Base-by-base conservation (phyloP, 2,329 filamentous ascomycete species). In the Gaeumannomyces tritici region DNA sequence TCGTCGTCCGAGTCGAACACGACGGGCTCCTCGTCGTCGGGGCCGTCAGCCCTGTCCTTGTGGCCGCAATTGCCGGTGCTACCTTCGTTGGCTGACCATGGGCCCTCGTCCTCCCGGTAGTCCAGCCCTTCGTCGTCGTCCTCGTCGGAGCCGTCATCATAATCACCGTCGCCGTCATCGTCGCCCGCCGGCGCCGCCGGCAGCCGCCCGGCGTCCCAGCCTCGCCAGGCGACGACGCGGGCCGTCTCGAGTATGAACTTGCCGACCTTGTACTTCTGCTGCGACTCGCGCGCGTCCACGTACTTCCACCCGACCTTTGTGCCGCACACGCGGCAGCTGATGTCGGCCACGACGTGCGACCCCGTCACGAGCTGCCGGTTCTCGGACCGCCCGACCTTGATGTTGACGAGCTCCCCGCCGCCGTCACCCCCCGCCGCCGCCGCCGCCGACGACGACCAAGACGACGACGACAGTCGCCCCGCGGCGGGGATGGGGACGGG, bases 281-380 rank as follows among this genome's bases (percentile, higher is more conserved):
- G 73, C 62, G 75, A 69, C 67, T 88, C 83, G 64, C 79, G 79
- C 1, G 86, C 85, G 70, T 86, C 83, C 56, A 88, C 78, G 68
- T 89, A 89, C 72, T 88, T 88, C 86, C 86, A 89, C 24, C 86
- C 86, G 11, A 89, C 70, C 67, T 83, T 83, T 61, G 75, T 76
- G 29, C 75, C 73, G 72, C 86, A 89, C 29, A 80, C 74, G 12
- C 70, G 70, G 69, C 86, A 89, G 58, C 72, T 77, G 59, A 88
- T 85, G 72, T 89, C 86, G 4, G 85, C 83, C 8, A 89, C 85
- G 7, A 83, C 78, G 71, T 89, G 86, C 69, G 79, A 77, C 3
- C 86, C 86, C 1, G 86, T 89, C 15, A 83, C 80, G 7, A 89
- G 77, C 66, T 83, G 79, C 31, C 86, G 76, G 62, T 77, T 80